Base-by-base conservation (phyloP, 768 basidiomycete species). In the Lactarius evosmus region DNA sequence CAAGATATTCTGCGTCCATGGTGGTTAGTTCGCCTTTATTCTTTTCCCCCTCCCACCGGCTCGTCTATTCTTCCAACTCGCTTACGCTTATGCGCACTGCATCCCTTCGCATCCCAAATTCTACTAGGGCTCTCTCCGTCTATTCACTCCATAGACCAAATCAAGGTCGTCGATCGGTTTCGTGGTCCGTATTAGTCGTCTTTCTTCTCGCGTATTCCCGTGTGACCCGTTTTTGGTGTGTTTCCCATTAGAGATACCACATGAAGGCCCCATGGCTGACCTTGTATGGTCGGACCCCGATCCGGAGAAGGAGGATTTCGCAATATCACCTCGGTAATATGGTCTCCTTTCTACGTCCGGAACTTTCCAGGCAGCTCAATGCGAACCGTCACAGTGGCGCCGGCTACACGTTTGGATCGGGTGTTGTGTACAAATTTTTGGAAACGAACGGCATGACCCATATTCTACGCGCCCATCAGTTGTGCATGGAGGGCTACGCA, bases 221-320 rank as follows among this genome's bases (percentile, higher is more conserved):
- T 36, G 55, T 60, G 58, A 60, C 53, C n/a, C 53, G 38, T 34
- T 56, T 33, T 46, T 19, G n/a, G n/a, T 14, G 7, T 19, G n/a
- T 56, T 58, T 55, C 62, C 68, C 46, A 62, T 63, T 72, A 95
- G 97, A 99, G 80, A 98, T 99, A 63, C 97, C 97, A 49, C 97
- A 98, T 70, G 97, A 99, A 75, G 97, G 97, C 4, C 96, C 97
- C 30, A 98, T 99, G 95, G 96, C 96, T 14, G 97, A 99, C 82
- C 83, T 99, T 32, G 97, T 99, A 2, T 99, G 97, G 97, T 98
- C 95, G 51, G 97, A 99, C 82, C 97, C 97, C 38, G 97, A 99
- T 77, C 86, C 93, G 40, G 97, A 99, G 75, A 99, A 98, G 75
- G 97, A 98, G 75, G 97, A 98, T 72, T 99, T 98, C 74, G 96